Evolutionary conservation across 2,329 filamentous ascomycete genomes (phyloP).

Genomic region (Diaporthe amygdali): DNA sequence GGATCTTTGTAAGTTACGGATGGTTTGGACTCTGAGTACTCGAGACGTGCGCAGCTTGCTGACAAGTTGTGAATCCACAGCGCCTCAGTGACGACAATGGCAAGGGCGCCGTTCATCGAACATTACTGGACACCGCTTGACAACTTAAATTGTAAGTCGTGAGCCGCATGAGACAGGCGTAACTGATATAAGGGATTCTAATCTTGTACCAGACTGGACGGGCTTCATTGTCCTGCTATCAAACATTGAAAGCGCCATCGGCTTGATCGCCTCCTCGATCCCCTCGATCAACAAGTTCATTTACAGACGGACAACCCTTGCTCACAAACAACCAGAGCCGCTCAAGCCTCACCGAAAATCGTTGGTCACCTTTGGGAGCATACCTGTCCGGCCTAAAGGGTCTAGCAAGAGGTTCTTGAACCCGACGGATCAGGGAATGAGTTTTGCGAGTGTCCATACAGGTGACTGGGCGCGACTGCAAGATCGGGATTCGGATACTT

Average conservation of each 20-base stretch:
- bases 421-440: slow-evolving; percentile 16
- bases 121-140: slow-evolving; percentile 29
- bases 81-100: slow-evolving; percentile 31
- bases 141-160: slow-evolving; percentile 29
- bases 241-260: slow-evolving; percentile 29
- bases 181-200: neutral
- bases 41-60: neutral
- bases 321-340: neutral
- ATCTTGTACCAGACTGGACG: slow-evolving; percentile 27
- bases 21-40: neutral
- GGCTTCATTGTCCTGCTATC: slow-evolving; percentile 31
- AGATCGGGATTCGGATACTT: slow-evolving; percentile 13
- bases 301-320: neutral
- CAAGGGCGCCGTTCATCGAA: slow-evolving; percentile 30
- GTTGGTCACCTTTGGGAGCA: slow-evolving; percentile 13
- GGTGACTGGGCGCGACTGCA: slow-evolving; percentile 10
- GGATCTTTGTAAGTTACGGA: slow-evolving; percentile 31
- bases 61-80: slow-evolving; percentile 12
- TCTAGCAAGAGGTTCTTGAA: slow-evolving; percentile 5
- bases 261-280: slow-evolving; percentile 21
- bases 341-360: neutral
- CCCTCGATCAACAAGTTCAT: slow-evolving; percentile 20
- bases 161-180: neutral
- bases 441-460: slow-evolving; percentile 7
- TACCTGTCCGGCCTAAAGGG: slow-evolving; percentile 2